Evolutionary conservation across 768 basidiomycete genomes (phyloP).

Genomic region (Mycena crocata): DNA sequence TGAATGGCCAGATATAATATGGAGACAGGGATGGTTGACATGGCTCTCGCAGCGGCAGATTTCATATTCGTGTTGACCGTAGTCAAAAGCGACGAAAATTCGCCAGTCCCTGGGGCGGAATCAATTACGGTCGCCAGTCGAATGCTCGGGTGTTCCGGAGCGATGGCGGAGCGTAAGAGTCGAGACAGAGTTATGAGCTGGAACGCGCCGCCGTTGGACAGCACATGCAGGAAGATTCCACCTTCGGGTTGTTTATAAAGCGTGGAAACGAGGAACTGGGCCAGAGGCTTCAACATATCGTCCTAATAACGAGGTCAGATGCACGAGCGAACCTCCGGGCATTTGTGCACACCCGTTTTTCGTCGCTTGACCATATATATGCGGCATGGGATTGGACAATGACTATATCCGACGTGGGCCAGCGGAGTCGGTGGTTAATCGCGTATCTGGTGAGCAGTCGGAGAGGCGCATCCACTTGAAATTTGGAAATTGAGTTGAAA

Average conservation of each 20-base stretch:
- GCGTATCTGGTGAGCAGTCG: neutral
- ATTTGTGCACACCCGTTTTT: slow-evolving; percentile 1
- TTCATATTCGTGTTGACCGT: slow-evolving; percentile 1
- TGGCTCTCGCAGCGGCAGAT: slow-evolving; percentile 1
- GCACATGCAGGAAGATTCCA: slow-evolving; percentile 8
- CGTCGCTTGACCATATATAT: neutral
- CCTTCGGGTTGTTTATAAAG: neutral
- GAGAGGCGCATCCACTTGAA: slow-evolving; percentile 7
- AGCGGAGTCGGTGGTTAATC: neutral
- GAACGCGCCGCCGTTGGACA: slow-evolving; percentile 2
- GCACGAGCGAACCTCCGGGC: too few relatives aligned
- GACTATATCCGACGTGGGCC: slow-evolving; percentile 11
- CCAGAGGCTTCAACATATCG: neutral
- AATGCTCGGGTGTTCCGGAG: neutral
- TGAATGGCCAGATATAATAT: slow-evolving; percentile 3
- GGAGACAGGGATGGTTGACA: neutral
- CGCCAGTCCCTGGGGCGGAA: slow-evolving; percentile 5
- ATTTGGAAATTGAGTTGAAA: neutral
- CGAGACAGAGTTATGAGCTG: slow-evolving; percentile 5
- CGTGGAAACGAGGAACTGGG: neutral
- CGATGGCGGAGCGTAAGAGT: neutral
- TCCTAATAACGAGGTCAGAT: neutral
- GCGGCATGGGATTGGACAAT: slow-evolving; percentile 3
- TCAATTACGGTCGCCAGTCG: slow-evolving; percentile 1
- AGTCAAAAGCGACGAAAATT: slow-evolving; percentile 1